These are phyloP conservation scores for Myxozyma geophila DNA, from an alignment of 805 yeast species.

Conservation along the genomic window DNA sequence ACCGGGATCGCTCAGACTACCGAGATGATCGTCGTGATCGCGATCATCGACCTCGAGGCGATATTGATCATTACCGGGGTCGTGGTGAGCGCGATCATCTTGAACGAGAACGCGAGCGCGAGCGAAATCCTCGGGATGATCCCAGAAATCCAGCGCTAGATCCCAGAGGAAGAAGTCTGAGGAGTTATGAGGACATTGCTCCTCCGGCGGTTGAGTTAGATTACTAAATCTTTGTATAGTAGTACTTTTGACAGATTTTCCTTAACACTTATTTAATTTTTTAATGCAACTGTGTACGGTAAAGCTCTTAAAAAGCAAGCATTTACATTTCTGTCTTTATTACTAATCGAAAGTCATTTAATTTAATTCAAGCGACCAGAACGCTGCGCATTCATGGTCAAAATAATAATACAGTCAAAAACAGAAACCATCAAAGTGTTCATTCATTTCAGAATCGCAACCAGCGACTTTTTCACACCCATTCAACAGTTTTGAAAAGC, in stretches of 20 bases:
- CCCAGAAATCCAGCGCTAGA: too few relatives aligned
- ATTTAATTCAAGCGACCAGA: too few relatives aligned
- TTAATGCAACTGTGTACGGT: too few relatives aligned
- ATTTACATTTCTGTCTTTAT: too few relatives aligned
- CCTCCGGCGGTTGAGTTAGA: slow-evolving; percentile 24
- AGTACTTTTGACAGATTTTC: too few relatives aligned
- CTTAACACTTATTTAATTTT: too few relatives aligned
- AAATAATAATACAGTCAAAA: not conserved
- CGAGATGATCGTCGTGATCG: slow-evolving; percentile 13
- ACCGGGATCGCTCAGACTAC: slow-evolving; percentile 15
- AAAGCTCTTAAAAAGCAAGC: too few relatives aligned
- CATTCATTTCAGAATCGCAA: not conserved
- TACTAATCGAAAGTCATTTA: too few relatives aligned
- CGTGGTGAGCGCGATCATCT: slow-evolving; percentile 11
- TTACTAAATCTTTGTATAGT: slow-evolving; percentile 8
- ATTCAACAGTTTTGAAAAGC: slow-evolving; percentile 3
- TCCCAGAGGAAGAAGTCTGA: slow-evolving; percentile 24
- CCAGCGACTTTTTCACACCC: not conserved
- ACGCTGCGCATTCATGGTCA: not conserved
- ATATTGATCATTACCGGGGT: slow-evolving; percentile 9
- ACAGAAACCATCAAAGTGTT: not conserved
- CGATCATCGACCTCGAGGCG: slow-evolving; percentile 7
- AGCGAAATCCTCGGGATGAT: slow-evolving; percentile 7
- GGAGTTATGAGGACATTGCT: slow-evolving; percentile 31
- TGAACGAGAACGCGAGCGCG: slow-evolving; percentile 21